phyloP scores from a whole-genome alignment of 1,284 basidiomycete species.

The Hypsizygus ulmarius region DNA sequence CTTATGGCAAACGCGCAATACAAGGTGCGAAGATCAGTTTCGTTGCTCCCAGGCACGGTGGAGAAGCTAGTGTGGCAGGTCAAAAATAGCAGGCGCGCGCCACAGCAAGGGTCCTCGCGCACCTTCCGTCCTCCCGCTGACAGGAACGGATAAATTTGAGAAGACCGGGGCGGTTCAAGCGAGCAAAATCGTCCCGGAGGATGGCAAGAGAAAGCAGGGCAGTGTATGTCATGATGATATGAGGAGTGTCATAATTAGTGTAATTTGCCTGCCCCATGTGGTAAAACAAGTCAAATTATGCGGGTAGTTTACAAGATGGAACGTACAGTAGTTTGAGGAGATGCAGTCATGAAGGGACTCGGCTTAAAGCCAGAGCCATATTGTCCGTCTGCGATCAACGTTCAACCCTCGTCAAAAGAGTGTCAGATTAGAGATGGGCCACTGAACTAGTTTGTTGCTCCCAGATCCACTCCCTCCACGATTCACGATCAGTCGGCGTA shows the following conservation, averaged over 20 bases:
- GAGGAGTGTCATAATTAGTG: conserved; percentile 61
- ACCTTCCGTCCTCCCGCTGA: conserved; percentile 84
- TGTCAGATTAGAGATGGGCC: neutral
- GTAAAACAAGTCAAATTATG: conserved; percentile 3
- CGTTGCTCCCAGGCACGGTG: conserved; percentile 61
- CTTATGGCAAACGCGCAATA: conserved; percentile 89
- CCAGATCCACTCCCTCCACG: conserved; percentile 87
- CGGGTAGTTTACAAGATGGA: neutral
- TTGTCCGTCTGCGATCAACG: conserved; percentile 38
- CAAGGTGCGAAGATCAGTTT: conserved; percentile 78
- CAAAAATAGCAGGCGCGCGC: conserved; percentile 3
- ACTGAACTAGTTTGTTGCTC: conserved; percentile 67
- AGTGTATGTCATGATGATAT: conserved; percentile 93
- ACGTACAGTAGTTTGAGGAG: conserved; percentile 19
- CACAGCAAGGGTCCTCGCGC: conserved; percentile 15
- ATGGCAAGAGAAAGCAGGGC: conserved; percentile 79
- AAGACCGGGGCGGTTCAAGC: conserved; percentile 65
- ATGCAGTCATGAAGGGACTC: conserved; percentile 61
- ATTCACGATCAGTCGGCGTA: conserved; percentile 48
- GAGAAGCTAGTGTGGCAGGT: conserved; percentile 60
- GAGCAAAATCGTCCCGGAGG: conserved; percentile 75
- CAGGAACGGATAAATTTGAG: conserved; percentile 63
- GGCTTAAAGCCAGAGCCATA: conserved; percentile 76
- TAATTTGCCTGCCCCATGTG: conserved; percentile 34
- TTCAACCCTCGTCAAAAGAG: conserved; percentile 1